Evolutionary conservation across 257 asterid species (phyloP).

Genomic region (Nicotiana benthamiana): DNA sequence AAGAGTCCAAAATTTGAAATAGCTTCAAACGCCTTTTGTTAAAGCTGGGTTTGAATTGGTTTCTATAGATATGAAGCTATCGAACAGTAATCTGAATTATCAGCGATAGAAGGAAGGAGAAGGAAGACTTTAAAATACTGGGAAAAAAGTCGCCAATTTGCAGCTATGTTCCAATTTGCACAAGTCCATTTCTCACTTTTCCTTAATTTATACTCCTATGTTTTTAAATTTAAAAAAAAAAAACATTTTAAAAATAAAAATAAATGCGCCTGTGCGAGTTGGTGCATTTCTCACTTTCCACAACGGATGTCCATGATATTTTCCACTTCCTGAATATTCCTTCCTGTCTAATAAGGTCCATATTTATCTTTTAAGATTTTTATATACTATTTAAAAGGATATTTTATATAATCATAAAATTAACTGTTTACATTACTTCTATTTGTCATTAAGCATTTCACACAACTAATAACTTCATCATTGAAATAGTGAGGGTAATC

Average conservation of each 20-base stretch:
- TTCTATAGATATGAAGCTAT: background rate
- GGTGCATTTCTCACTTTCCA: slow-evolving; percentile 4
- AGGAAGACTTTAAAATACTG: background rate
- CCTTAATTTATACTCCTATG: background rate
- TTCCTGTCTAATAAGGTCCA: background rate
- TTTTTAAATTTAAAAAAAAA: background rate
- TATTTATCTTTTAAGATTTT: too few species aligned
- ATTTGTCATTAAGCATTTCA: too few species aligned
- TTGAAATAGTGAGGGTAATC: too few species aligned
- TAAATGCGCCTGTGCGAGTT: background rate
- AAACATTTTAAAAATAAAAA: background rate
- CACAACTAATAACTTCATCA: too few species aligned
- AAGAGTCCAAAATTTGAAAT: background rate
- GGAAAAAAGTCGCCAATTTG: background rate
- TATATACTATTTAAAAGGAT: too few species aligned
- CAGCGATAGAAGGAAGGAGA: background rate
- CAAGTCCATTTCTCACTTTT: background rate
- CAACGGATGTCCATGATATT: background rate
- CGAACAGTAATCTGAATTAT: background rate
- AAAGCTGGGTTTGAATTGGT: background rate
- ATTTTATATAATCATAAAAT: too few species aligned
- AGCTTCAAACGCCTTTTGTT: background rate
- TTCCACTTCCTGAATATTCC: background rate
- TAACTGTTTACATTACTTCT: too few species aligned
- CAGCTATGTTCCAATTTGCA: background rate